Evolutionary conservation across 208 protist species (phyloP).

Genomic region (Strigomonas galati): DNA sequence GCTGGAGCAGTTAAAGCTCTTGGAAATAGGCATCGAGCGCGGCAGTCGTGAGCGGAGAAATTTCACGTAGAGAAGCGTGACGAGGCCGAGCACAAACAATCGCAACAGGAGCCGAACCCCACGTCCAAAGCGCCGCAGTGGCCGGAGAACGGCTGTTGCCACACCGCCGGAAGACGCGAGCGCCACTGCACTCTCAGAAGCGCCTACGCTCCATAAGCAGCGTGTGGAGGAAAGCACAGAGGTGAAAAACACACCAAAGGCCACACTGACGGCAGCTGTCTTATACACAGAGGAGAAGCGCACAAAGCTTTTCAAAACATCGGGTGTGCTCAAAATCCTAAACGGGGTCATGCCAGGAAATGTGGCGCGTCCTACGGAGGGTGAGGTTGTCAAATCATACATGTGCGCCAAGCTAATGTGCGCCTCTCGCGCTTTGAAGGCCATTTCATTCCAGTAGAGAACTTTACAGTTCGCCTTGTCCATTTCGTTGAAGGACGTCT

Average conservation of each 20-base stretch:
- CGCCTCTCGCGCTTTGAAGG: background rate
- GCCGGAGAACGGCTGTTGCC: background rate
- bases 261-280: constrained; percentile 32
- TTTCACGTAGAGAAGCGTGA: constrained; percentile 19
- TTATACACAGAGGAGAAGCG: constrained; percentile 29
- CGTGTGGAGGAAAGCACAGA: constrained; percentile 19
- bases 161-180: background rate
- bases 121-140: background rate
- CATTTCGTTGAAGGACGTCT: constrained; percentile 15
- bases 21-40: constrained; percentile 20
- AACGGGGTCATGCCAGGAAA: constrained; percentile 39
- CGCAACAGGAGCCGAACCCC: background rate
- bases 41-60: constrained; percentile 34
- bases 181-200: background rate
- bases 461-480: constrained; percentile 37
- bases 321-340: constrained; percentile 22
- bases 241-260: constrained; percentile 29
- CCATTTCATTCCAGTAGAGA: constrained; percentile 37
- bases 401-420: constrained; percentile 12
- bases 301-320: constrained; percentile 33
- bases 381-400: constrained; percentile 39
- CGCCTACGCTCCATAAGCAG: background rate
- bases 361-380: constrained; percentile 20
- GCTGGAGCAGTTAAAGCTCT: constrained; percentile 41
- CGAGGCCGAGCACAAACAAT: background rate